phyloP scores from a whole-genome alignment of 2,329 filamentous ascomycete species.

The Talaromyces sp. region DNA sequence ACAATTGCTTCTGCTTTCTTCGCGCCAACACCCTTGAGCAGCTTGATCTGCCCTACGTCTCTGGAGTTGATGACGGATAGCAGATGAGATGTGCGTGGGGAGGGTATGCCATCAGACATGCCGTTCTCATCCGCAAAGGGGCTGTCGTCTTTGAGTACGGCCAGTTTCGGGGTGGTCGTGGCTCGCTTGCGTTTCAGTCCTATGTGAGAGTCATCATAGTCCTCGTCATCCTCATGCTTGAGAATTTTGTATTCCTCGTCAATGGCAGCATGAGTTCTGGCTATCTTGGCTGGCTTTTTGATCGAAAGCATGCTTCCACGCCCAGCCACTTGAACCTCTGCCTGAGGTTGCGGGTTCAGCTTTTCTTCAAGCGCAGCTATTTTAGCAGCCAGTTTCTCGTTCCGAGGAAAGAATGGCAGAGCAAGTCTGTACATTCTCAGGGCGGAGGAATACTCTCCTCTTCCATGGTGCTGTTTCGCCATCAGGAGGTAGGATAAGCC shows the following conservation, averaged over 20 bases:
- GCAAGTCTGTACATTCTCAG: constrained; percentile 83
- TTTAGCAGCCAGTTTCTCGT: constrained; percentile 64
- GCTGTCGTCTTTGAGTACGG: neutral
- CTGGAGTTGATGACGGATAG: constrained; percentile 43
- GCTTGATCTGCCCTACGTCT: constrained; percentile 41
- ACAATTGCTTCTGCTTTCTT: constrained; percentile 47
- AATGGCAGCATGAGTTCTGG: constrained; percentile 23
- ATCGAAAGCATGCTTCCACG: constrained; percentile 30
- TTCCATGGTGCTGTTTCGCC: constrained; percentile 83
- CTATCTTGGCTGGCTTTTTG: constrained; percentile 20
- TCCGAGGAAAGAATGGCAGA: constrained; percentile 77
- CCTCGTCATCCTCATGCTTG: constrained; percentile 20
- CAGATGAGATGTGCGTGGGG: constrained; percentile 40
- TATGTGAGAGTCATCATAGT: constrained; percentile 19
- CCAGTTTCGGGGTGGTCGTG: constrained; percentile 14
- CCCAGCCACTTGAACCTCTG: constrained; percentile 14
- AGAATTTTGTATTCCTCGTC: constrained; percentile 28
- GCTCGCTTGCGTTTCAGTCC: constrained; percentile 22
- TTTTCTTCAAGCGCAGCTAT: constrained; percentile 51
- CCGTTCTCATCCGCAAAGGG: constrained; percentile 10
- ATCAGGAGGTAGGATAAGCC: constrained; percentile 83
- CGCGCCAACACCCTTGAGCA: constrained; percentile 42
- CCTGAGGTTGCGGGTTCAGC: constrained; percentile 28
- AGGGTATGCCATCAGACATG: constrained; percentile 19
- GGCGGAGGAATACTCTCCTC: constrained; percentile 71